Evolutionary conservation across 106 monocot species (phyloP).

Genomic region (Acanthochlamys bracteata): DNA sequence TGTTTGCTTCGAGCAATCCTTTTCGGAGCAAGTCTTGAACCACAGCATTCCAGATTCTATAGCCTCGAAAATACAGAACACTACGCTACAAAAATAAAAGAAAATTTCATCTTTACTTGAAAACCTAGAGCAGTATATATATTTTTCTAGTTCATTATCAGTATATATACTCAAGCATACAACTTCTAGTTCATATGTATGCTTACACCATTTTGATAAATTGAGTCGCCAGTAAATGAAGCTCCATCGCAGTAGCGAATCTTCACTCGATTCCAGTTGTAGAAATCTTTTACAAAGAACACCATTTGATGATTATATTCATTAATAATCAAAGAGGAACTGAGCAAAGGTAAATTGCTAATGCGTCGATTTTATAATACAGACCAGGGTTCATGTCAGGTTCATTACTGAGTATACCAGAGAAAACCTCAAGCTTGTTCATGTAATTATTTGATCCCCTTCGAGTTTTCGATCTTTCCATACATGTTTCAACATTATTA

Average conservation of each 20-base stretch:
- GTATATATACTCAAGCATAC: no score
- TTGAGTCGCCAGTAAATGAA: conserved; percentile 78
- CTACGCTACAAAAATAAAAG: conserved; percentile 17
- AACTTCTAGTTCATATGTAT: no score
- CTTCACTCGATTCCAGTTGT: conserved; percentile 89
- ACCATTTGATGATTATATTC: neutral
- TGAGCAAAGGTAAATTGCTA: no score
- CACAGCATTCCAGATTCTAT: conserved; percentile 76
- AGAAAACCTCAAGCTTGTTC: conserved; percentile 50
- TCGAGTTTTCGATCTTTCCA: conserved; percentile 35
- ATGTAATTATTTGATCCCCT: conserved; percentile 63
- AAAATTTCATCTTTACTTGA: neutral
- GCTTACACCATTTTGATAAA: conserved; percentile 46
- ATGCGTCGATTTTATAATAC: no score
- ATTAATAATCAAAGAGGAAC: no score
- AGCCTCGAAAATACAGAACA: conserved; percentile 67
- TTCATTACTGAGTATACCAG: conserved; percentile 65
- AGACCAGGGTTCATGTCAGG: conserved; percentile 59
- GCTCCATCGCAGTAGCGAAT: conserved; percentile 89
- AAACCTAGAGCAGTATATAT: no score
- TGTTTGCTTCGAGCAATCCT: conserved; percentile 49
- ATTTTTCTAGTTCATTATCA: no score
- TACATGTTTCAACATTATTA: conserved; percentile 44
- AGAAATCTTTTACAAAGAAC: conserved; percentile 54
- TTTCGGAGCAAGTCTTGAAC: conserved; percentile 58